Evolutionary conservation across 306 rosid genomes (phyloP), one percentile per base, ranked within the genome.

Genomic region (Rubus idaeus): DNA sequence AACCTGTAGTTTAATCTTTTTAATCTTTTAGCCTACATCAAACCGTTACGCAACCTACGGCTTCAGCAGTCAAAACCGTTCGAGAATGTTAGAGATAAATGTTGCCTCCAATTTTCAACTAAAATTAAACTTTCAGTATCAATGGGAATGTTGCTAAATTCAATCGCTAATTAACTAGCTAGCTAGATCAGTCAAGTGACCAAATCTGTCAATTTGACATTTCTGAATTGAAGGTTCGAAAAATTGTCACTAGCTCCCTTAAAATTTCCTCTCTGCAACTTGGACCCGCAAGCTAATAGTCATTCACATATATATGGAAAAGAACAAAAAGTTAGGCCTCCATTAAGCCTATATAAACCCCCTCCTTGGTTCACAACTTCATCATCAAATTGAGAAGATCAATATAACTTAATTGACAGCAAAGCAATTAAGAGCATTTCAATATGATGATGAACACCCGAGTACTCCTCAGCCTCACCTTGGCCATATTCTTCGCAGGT

Each of bases 401-500:
- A 30, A 30, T 30, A 50, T 30, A 17, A 39, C 41, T 8, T 30
- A 30, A 30, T 30, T 51, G 50, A n/a, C 18, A 71, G 75, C 49
- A 70, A 16, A 50, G 5, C 57, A 47, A 23, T 9, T 30, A 18
- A 50, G 56, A 49, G 17, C 64, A 69, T 61, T 69, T 39, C 30
- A 52, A 61, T 61, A 71, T 71, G 63, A 72, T 35, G 76, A 62
- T 79, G 90, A 69, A 76, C 62, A 14, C 80, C 50, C 83, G 12
- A 68, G 30, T 74, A n/a, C 45, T 78, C 58, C 62, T 84, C 70
- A 12, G 69, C 70, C 70, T 86, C 73, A 75, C 77, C 65, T 58
- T 77, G 17, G 71, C 78, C 81, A 50, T 84, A 46, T 58, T 70
- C 82, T 82, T 87, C 51, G 77, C 72, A 21, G 89, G 93, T 88